Conservation (phyloP, 202 grass and related monocot genomes). For the Carex arenaria region DNA sequence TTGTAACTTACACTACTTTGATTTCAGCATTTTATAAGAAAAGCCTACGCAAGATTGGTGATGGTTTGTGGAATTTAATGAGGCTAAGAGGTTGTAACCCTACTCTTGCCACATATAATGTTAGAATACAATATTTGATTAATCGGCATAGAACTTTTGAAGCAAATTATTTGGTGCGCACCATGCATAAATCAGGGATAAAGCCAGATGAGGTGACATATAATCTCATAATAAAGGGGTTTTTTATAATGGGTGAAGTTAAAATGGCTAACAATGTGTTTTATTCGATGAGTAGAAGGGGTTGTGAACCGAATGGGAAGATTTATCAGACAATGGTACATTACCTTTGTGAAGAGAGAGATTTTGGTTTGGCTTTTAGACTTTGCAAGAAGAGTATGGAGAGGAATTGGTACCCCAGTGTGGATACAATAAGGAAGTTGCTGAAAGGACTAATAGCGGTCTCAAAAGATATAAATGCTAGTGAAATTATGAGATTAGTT, state of each 20-base stretch:
- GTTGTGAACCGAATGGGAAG: constrained; percentile 63
- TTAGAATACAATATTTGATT: constrained; percentile 83
- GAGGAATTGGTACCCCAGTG: constrained; percentile 72
- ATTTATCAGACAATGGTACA: constrained; percentile 97
- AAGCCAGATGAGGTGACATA: constrained; percentile 82
- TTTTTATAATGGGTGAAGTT: constrained; percentile 71
- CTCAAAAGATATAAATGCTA: constrained; percentile 55
- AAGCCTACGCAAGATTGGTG: constrained; percentile 51
- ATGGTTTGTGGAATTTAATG: constrained; percentile 99
- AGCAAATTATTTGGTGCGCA: constrained; percentile 55
- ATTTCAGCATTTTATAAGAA: constrained; percentile 73
- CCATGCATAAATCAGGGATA: constrained; percentile 48
- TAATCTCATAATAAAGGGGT: constrained; percentile 90
- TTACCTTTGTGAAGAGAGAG: constrained; percentile 66
- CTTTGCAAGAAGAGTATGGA: constrained; percentile 83
- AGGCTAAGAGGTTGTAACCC: constrained; percentile 59
- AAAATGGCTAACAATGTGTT: constrained; percentile 77
- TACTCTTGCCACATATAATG: constrained; percentile 81
- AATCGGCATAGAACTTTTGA: constrained; percentile 60
- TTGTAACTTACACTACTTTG: constrained; percentile 73
- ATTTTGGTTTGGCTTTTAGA: constrained; percentile 67
- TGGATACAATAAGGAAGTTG: constrained; percentile 44
- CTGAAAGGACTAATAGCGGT: constrained; percentile 68
- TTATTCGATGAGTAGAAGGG: constrained; percentile 63
- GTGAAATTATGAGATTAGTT: constrained; percentile 73